Base-by-base conservation (phyloP, 106 monocot genomes). In the Phalaenopsis equestris region DNA sequence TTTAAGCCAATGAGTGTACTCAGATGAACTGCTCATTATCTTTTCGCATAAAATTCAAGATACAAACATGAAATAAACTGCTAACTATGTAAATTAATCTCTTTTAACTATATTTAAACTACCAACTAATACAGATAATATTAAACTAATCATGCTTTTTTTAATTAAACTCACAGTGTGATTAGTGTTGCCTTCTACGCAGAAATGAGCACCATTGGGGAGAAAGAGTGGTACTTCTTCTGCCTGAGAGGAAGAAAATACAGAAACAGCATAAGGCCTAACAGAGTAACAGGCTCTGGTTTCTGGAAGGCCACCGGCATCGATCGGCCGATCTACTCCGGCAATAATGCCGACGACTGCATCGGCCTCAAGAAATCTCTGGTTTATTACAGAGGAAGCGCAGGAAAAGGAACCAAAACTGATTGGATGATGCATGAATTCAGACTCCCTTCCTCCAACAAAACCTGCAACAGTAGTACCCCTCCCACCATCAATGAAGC, bases 351-450 rank as follows among this genome's bases (percentile, higher is more conserved):
- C 77, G 77, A 76, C 36, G 64, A 77, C n/a, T 90, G 93, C 84
- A 86, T 96, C 55, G 96, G 96, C 17, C 87, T 96, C 6, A 95
- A 95, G 89, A 95, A 95, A 57, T 95, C 95, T 19, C 75, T 95
- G n/a, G 92, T 95, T 10, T 95, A 95, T 79, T 95, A 95, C 73
- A 47, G 84, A 48, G 95, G 95, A 56, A 93, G 90, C 64, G 92
- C 95, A 1, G 92, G 95, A 2, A 92, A 88, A 56, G 95, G 95
- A n/a, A 85, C 85, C 5, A 95, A 95, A 56, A 95, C 95, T 3
- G 89, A 95, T 17, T 95, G 95, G 95, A 95, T 95, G 95, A 95
- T 95, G 95, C 95, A 95, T 73, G 95, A 95, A 80, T 93, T 95
- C 82, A 87, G 95, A 41, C 90, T 95, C 1, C 95, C 95, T 9